phyloP scores from a whole-genome alignment of 2,329 filamentous ascomycete species.

The Knoxdaviesia proteae region DNA sequence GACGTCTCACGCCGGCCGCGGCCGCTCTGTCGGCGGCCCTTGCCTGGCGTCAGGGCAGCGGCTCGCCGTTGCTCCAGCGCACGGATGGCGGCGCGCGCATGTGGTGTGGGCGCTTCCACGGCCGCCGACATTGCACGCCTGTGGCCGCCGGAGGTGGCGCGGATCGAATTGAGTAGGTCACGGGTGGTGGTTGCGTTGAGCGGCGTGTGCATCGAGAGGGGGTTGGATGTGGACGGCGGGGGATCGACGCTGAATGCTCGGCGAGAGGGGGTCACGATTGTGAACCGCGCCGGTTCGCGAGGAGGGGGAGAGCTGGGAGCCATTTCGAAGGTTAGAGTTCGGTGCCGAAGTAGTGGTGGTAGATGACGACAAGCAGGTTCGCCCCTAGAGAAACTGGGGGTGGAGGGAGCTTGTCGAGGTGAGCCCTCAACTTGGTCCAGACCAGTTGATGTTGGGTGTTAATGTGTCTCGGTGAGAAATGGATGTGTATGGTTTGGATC shows the following conservation, averaged over 20 bases:
- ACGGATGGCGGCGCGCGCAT: constrained; percentile 37
- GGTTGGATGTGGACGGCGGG: constrained; percentile 14
- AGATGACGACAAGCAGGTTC: no score
- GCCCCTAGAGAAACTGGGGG: no score
- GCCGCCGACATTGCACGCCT: constrained; percentile 7
- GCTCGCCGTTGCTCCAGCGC: constrained; percentile 37
- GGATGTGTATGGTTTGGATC: no score
- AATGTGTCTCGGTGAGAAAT: no score
- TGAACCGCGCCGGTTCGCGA: constrained; percentile 1
- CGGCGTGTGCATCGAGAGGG: constrained; percentile 20
- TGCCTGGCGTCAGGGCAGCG: constrained; percentile 38
- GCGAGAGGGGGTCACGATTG: constrained; percentile 4
- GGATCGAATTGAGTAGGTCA: constrained; percentile 17
- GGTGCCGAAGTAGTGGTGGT: no score
- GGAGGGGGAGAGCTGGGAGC: no score
- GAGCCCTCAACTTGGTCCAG: no score
- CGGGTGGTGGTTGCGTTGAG: constrained; percentile 16
- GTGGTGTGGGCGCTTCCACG: constrained; percentile 30
- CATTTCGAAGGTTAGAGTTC: no score
- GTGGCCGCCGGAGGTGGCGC: constrained; percentile 15
- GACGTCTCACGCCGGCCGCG: constrained; percentile 35
- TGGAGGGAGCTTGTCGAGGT: no score
- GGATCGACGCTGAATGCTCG: constrained; percentile 3
- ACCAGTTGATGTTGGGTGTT: no score
- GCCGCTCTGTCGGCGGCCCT: constrained; percentile 33